Evolutionary conservation across 495 filamentous ascomycete species (phyloP), one percentile per base, ranked within the genome.

Genomic region (Tuber umbilicatum): DNA sequence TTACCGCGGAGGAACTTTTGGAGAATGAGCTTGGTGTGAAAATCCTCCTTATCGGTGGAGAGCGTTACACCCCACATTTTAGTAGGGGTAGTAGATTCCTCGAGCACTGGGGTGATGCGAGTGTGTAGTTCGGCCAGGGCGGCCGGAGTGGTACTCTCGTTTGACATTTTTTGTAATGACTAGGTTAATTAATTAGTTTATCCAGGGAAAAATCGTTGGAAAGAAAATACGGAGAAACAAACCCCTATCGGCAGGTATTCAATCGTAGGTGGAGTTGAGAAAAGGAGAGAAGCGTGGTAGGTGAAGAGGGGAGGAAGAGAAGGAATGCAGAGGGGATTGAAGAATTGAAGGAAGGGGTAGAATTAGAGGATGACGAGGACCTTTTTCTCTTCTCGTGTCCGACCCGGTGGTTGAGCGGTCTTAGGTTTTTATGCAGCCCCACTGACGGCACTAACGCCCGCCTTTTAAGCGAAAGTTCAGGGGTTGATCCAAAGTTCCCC

Each of bases 1-100:
- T 96, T 97, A 78, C 93, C 94, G 73, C 93, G 91, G 42, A 97
- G 88, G 84, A 93, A 97, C 85, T 97, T 97, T 81, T 96, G 93
- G 71, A 97, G 83, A 68, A 97, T 87, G 75, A 96, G 89, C 79
- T 89, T 89, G n/a, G 90, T 94, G 68, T 89, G 90, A 67, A 94
- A 85, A 79, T 92, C 87, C 7, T 80, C 84, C 23, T 85, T 85
- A 60, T 89, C 87, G 45, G 82, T 73, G 14, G 85, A 83, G 45
- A 89, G 85, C 39, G 80, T 80, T 60, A 97, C 87, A 19, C 93
- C 93, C 89, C 93, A 97, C 85, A 96, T 89, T 83, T 95, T 92
- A 55, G 84, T 81, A 80, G 94, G 86, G 40, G 84, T 84, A 12
- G 87, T 83, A 16, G 27, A 31, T 43, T 85, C 84, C 39, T 81